phyloP scores from a whole-genome alignment of 164 flowering plant species.

The Piper longum region DNA sequence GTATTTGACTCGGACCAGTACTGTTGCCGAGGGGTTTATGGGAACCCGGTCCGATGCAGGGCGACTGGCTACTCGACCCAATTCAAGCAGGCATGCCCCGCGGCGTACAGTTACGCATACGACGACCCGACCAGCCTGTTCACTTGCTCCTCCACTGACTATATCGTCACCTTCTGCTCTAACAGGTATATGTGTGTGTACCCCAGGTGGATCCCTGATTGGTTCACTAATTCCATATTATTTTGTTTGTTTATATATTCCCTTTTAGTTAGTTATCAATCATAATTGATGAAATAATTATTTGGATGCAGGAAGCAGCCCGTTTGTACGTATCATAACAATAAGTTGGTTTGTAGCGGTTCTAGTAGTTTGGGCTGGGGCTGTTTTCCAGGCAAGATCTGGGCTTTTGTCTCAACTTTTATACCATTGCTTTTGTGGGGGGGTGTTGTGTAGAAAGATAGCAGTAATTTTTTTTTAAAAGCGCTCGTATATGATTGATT shows the following conservation, averaged over 20 bases:
- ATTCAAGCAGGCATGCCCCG: constrained; percentile 74
- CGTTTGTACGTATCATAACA: constrained; percentile 60
- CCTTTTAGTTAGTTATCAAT: not conserved
- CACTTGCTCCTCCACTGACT: constrained; percentile 68
- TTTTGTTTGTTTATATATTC: not conserved
- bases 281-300: not conserved
- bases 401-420: constrained; percentile 15
- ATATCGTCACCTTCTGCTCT: constrained; percentile 58
- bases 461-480: not conserved
- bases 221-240: not conserved
- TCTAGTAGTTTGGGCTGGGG: constrained; percentile 17
- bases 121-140: constrained; percentile 79
- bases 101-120: constrained; percentile 82
- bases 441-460: constrained; percentile 7
- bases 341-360: constrained; percentile 52
- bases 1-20: constrained; percentile 75
- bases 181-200: constrained; percentile 28
- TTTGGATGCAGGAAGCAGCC: constrained; percentile 37
- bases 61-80: constrained; percentile 66
- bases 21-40: constrained; percentile 59
- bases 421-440: constrained; percentile 11
- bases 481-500: no score
- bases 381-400: constrained; percentile 8
- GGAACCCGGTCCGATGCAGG: constrained; percentile 41
- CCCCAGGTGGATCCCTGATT: not conserved